Base-by-base conservation (phyloP, 1,139 yeast genomes). In the Oligophagozyma castellii region DNA sequence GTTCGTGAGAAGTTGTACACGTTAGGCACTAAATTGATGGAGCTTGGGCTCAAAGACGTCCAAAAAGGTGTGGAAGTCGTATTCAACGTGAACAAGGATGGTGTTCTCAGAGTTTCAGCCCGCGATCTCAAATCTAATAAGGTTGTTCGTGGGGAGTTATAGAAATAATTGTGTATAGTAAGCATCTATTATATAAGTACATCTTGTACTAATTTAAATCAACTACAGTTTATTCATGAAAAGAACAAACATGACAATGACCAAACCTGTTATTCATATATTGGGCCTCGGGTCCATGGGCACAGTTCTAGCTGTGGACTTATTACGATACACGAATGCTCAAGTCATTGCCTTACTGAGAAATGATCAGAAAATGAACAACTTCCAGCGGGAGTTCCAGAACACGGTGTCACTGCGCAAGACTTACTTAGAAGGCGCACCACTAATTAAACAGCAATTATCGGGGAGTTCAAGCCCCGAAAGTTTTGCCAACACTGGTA, bases 21-120 rank as follows among this genome's bases (percentile, higher is more conserved):
- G 51, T 72, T 89, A 38, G 84, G 84, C 40, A 66, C 70, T 36
- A 68, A 73, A 50, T 67, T 92, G 43, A 93, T 86, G 39, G 81
- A 80, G 52, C 64, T 86, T 43, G 76, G 77, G 33, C 64, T 86
- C 40, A 72, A 74, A 55, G 83, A 73, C 46, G 76, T 75, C 48
- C 65, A 70, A 46, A 73, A 77, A 35, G 76, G 78, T 47, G 68
- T 86, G 43, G 95, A 89, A 61, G 73, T 86, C 33, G 69, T 72
- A 43, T 70, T 86, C 44, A 84, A 79, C 64, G 74, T 89, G 48
- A 76, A 83, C 47, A 80, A 73, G 53, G 93, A 81, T 34, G 86
- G 93, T 47, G 69, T 71, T 46, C 67, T 89, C 50, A 81, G 76
- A 52, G 72, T 84, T 38, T 70, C 81, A 40, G 94, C 83, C 31